Percentiles rank a stretch among this genome's conserved stretches.
Evolutionary conservation across 2,329 filamentous ascomycete species (phyloP).

Genomic region (Alternaria dauci): DNA sequence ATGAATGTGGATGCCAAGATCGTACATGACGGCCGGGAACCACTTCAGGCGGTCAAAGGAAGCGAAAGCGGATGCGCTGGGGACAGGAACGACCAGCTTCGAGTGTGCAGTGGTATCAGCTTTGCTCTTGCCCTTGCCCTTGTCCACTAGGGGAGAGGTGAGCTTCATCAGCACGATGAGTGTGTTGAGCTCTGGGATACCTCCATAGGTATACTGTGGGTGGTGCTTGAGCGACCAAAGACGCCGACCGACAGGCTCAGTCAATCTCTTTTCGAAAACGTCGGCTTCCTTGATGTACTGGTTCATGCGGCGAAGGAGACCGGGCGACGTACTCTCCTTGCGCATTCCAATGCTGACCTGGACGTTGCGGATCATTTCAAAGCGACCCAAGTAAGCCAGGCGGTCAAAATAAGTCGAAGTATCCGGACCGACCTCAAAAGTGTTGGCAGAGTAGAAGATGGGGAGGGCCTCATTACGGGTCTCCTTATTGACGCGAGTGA

Average conservation of each 20-base stretch:
- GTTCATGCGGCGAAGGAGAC: conserved; percentile 17
- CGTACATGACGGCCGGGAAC: conserved; percentile 24
- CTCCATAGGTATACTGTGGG: conserved; percentile 13
- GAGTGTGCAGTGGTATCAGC: neutral
- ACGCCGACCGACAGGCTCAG: neutral
- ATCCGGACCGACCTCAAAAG: conserved; percentile 24
- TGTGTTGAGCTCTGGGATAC: conserved; percentile 13
- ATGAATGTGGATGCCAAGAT: conserved; percentile 27
- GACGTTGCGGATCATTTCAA: conserved; percentile 32
- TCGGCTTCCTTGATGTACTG: conserved; percentile 21
- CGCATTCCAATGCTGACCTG: conserved; percentile 16
- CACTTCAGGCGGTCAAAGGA: conserved; percentile 17
- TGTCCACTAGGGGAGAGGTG: conserved; percentile 3
- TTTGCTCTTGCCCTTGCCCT: neutral
- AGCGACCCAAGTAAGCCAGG: conserved; percentile 26
- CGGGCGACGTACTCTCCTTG: neutral
- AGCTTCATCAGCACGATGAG: conserved; percentile 29
- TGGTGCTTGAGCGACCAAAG: neutral
- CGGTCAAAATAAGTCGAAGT: conserved; percentile 29
- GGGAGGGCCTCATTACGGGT: conserved; percentile 26
- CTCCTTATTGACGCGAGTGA: conserved; percentile 25
- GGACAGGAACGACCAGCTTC: conserved; percentile 27
- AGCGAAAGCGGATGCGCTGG: conserved; percentile 12
- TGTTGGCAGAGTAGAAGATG: conserved; percentile 34
- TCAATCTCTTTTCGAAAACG: conserved; percentile 10